Conservation (phyloP, 805 yeast species). For the Yarrowia sp. region DNA sequence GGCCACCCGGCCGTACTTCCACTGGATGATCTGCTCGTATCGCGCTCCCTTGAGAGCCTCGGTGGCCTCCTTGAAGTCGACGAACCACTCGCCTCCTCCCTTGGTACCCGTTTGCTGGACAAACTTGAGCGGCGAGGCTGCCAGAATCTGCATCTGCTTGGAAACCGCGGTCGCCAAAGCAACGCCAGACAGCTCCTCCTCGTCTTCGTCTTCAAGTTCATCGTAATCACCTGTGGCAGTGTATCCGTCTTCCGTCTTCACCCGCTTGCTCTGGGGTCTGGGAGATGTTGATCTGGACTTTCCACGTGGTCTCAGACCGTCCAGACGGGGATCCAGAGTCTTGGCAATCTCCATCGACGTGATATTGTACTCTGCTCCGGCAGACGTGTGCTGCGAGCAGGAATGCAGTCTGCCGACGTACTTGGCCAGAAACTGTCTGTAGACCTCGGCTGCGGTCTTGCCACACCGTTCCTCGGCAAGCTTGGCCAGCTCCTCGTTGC, state of each 20-base stretch:
- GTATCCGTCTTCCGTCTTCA: constrained; percentile 46
- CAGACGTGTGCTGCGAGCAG: constrained; percentile 47
- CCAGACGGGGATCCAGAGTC: constrained; percentile 11
- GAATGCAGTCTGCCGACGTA: constrained; percentile 60
- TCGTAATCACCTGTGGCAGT: constrained; percentile 14
- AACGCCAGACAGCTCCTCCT: constrained; percentile 49
- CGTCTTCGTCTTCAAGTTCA: constrained; percentile 45
- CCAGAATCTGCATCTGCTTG: constrained; percentile 73
- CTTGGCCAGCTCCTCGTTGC: constrained; percentile 68
- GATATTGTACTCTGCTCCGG: constrained; percentile 48
- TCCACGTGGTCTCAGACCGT: constrained; percentile 15
- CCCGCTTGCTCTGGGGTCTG: constrained; percentile 31
- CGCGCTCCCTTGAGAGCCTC: constrained; percentile 46
- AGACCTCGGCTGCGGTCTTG: constrained; percentile 66
- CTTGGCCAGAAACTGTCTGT: constrained; percentile 60
- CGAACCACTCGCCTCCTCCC: constrained; percentile 58
- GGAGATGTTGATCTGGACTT: constrained; percentile 10
- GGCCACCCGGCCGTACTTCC: constrained; percentile 57
- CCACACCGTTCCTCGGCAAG: constrained; percentile 76
- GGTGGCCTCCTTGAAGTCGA: constrained; percentile 49
- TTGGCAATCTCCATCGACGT: constrained; percentile 51
- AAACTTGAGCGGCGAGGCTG: constrained; percentile 64
- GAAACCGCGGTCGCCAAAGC: constrained; percentile 50
- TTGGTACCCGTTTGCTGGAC: constrained; percentile 61
- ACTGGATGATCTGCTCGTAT: constrained; percentile 50